Conservation (phyloP, 129 eudicot genomes). For the Tagetes erecta region DNA sequence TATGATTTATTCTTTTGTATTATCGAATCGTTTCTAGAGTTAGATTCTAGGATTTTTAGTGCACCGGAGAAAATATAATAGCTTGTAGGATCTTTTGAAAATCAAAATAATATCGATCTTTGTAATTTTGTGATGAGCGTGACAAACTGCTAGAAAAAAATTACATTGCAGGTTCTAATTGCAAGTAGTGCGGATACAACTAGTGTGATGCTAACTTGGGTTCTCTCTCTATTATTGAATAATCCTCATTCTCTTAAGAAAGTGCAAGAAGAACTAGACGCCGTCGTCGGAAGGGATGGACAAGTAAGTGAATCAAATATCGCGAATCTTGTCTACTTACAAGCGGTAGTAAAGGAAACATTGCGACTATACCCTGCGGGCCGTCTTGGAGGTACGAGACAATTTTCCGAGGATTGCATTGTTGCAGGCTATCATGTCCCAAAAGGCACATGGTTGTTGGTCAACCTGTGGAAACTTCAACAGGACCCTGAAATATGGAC, state of each 20-base stretch:
- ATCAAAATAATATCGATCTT: no score
- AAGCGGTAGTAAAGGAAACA: conserved; percentile 33
- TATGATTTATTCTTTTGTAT: no score
- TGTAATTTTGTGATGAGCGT: neutral
- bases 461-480: conserved; percentile 33
- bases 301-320: conserved; percentile 28
- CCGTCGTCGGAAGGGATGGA: conserved; percentile 19
- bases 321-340: conserved; percentile 30
- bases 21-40: no score
- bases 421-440: conserved; percentile 32
- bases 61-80: no score
- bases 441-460: conserved; percentile 34
- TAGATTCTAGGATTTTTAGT: no score
- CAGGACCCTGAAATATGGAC: conserved; percentile 34
- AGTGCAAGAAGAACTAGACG: conserved; percentile 35
- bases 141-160: no score
- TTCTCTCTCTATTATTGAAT: conserved; percentile 25
- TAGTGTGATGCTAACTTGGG: conserved; percentile 33
- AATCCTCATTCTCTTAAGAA: conserved; percentile 28
- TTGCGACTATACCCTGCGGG: conserved; percentile 32
- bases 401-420: conserved; percentile 30
- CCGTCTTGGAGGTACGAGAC: conserved; percentile 22
- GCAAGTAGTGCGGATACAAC: conserved; percentile 26
- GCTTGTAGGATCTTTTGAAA: no score
- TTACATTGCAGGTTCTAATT: conserved; percentile 29